Evolutionary conservation across 139 green algal genomes (phyloP), one percentile per base, ranked within the genome.

Genomic region (Ostreobium quekettii): DNA sequence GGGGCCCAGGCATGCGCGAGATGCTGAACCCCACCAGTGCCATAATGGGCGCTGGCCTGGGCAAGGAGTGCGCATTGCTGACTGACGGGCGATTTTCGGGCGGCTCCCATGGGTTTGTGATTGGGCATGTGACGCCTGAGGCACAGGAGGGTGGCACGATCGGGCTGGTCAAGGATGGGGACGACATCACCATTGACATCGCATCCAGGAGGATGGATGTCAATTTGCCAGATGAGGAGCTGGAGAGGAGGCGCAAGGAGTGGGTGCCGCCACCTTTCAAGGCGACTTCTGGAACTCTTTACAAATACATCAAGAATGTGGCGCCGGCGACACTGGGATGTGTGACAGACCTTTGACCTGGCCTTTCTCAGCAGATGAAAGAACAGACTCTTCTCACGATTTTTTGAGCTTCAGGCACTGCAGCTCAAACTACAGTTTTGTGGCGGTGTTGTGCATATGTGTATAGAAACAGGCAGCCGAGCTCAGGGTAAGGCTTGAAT

Each of bases 301-400:
- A 95, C 84, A 98, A 98, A 80, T 99, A 97, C 85, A 95, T 95
- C 82, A 97, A 97, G 81, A 79, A 66, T 48, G 94, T 98, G 8
- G 71, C 65, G 1, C 83, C 76, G 22, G 94, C 94, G 0, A 90
- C 80, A 15, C 49, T 85, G 56, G 94, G 94, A 38, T 98, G 93
- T 69, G 79, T 99, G 15, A 99, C 93, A 24, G 93, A 99, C 66
- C 33, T 77, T 19, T 98, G 71, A 80, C n/a, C n/a, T n/a, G n/a
- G n/a, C n/a, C n/a, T n/a, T n/a, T n/a, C n/a, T n/a, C n/a, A n/a
- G n/a, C n/a, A n/a, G n/a, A n/a, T n/a, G n/a, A n/a, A n/a, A n/a
- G n/a, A n/a, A n/a, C n/a, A n/a, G n/a, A n/a, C n/a, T n/a, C n/a
- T n/a, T n/a, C n/a, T n/a, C n/a, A n/a, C n/a, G n/a, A n/a, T n/a